These are phyloP conservation scores for Fonsecaea pedrosoi DNA, from an alignment of 2,329 filamentous ascomycete species.

Conservation along the genomic window DNA sequence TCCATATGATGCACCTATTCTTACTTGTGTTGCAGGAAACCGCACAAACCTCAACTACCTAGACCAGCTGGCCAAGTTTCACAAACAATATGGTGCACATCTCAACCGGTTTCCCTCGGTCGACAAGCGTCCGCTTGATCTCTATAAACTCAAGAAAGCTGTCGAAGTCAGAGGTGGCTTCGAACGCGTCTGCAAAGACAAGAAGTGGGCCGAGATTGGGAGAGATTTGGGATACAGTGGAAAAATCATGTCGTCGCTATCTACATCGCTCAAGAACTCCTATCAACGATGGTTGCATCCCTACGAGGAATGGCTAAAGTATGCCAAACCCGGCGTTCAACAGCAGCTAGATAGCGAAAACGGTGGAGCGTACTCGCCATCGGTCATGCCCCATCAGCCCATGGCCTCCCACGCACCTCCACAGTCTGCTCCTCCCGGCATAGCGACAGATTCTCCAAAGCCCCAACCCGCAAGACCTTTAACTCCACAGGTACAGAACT, in stretches of 20 bases:
- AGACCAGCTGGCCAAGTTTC: conserved; percentile 92
- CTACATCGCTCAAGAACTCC: conserved; percentile 96
- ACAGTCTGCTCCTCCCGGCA: conserved; percentile 60
- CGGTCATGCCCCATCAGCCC: conserved; percentile 69
- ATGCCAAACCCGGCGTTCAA: conserved; percentile 94
- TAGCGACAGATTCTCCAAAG: conserved; percentile 53
- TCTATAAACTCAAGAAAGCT: conserved; percentile 95
- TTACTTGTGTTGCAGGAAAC: conserved; percentile 68
- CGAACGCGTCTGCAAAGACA: conserved; percentile 93
- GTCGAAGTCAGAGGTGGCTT: conserved; percentile 95
- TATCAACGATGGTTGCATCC: conserved; percentile 97
- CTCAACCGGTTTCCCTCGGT: conserved; percentile 94
- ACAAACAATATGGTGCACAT: conserved; percentile 94
- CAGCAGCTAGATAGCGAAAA: conserved; percentile 93
- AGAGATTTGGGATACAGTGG: conserved; percentile 96
- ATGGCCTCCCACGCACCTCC: conserved; percentile 66
- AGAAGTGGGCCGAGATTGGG: conserved; percentile 99
- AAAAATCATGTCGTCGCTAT: conserved; percentile 99
- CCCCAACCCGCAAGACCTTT: conserved; percentile 47
- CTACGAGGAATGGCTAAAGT: conserved; percentile 90
- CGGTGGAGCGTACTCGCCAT: conserved; percentile 82
- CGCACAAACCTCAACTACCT: conserved; percentile 95
- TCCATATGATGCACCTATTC: conserved; percentile 1
- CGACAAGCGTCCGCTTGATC: conserved; percentile 93
- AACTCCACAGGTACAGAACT: conserved; percentile 21